A percentile compares a stretch with the other conserved stretches of the same genome.
Evolutionary conservation across 148 eudicot species (phyloP).

Genomic region (Cornus suecica): DNA sequence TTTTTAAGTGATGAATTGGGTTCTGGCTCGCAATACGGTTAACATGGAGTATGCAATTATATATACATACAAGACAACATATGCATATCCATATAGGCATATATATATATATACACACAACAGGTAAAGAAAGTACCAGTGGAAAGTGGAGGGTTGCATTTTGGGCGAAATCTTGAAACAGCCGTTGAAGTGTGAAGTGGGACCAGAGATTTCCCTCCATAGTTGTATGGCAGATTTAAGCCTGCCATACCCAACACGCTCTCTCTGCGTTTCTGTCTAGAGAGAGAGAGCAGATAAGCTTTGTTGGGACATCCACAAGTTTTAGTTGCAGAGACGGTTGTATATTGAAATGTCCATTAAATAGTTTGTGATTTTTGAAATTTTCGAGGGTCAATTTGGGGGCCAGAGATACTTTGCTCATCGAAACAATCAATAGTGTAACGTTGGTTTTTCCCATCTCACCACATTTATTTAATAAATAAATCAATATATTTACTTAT

Average conservation of each 20-base stretch:
- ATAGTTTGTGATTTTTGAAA: too few relatives aligned
- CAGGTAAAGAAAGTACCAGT: constrained; percentile 4
- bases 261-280: background rate
- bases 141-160: constrained; percentile 6
- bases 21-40: background rate
- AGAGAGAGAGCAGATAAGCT: constrained; percentile 3
- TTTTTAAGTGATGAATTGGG: background rate
- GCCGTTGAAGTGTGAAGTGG: constrained; percentile 7
- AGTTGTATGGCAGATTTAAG: background rate
- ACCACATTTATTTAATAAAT: too few relatives aligned
- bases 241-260: constrained; percentile 8
- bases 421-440: too few relatives aligned
- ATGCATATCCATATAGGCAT: background rate
- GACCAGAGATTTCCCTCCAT: constrained; percentile 4
- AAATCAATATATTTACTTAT: too few relatives aligned
- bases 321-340: too few relatives aligned
- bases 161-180: constrained; percentile 8
- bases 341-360: too few relatives aligned
- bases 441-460: too few relatives aligned
- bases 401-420: too few relatives aligned
- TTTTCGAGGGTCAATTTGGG: too few relatives aligned
- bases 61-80: too few relatives aligned
- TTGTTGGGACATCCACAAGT: constrained; percentile 10
- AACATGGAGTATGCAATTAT: background rate
- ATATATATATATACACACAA: background rate